Evolutionary conservation across 768 basidiomycete species (phyloP).

Genomic region (Lentinula aciculospora): DNA sequence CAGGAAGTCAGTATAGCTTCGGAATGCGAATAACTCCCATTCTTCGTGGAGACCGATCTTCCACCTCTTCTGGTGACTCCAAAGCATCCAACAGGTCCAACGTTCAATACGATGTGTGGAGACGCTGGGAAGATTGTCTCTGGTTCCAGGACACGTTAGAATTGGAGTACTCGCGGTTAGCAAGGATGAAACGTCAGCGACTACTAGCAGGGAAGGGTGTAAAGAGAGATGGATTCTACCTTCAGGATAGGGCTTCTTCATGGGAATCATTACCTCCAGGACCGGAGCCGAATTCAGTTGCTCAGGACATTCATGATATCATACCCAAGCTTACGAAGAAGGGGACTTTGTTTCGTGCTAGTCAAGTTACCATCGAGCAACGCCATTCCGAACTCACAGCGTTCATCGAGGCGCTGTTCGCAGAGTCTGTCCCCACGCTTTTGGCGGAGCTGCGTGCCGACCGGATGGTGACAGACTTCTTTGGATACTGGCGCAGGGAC

Average conservation of each 20-base stretch:
- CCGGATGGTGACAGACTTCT: constrained; percentile 64
- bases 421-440: constrained; percentile 57
- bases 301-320: constrained; percentile 59
- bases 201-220: constrained; percentile 70
- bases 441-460: constrained; percentile 59
- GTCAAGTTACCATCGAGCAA: constrained; percentile 58
- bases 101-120: constrained; percentile 67
- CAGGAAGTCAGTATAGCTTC: constrained; percentile 52
- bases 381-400: constrained; percentile 54
- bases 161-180: constrained; percentile 53
- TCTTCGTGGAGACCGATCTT: constrained; percentile 27
- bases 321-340: constrained; percentile 69
- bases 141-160: constrained; percentile 71
- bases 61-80: constrained; percentile 22
- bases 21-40: constrained; percentile 57
- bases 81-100: constrained; percentile 19
- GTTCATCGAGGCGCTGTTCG: constrained; percentile 55
- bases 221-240: constrained; percentile 67
- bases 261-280: constrained; percentile 84
- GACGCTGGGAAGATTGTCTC: constrained; percentile 80
- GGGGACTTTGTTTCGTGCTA: constrained; percentile 66
- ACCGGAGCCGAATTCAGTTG: constrained; percentile 70
- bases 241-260: constrained; percentile 70
- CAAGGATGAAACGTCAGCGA: constrained; percentile 62
- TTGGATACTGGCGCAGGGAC: constrained; percentile 73